Base-by-base conservation (phyloP, 1,284 basidiomycete species). In the Spongispora temasekensis region DNA sequence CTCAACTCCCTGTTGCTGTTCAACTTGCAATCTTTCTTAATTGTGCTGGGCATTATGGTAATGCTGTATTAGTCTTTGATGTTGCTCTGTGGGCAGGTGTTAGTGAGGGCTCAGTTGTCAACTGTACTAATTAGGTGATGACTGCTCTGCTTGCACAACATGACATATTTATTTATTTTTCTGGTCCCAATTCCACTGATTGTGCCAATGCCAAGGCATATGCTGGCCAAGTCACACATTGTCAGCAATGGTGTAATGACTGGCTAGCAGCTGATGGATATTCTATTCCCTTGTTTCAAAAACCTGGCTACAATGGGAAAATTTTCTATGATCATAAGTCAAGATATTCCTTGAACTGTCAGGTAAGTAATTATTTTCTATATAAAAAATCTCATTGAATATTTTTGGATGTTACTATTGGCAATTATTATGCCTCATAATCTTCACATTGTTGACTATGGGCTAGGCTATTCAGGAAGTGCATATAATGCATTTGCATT, bases 401-500 rank as follows among this genome's bases (percentile, higher is more conserved):
- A 42, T 37, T 42, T 21, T 53, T 57, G 5, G 56, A 67, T 30
- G 42, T 65, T 2, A 25, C 35, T 0, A 67, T 68, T 48, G 55
- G 63, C 6, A 59, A 66, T 35, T 68, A 40, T 40, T 9, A n/a
- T 19, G 10, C 5, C n/a, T n/a, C n/a, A n/a, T n/a, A n/a, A n/a
- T n/a, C n/a, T n/a, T n/a, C n/a, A n/a, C n/a, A n/a, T n/a, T n/a
- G n/a, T n/a, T n/a, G n/a, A n/a, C n/a, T n/a, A n/a, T n/a, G n/a
- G n/a, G n/a, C n/a, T n/a, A n/a, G 37, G 37, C 37, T 19, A 40
- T 40, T 19, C 37, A 12, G 63, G 65, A 0, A 68, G 67, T 56
- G 25, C 32, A 13, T 61, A 66, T 61, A 65, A 66, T 21, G 15
- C 61, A 28, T 58, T 58, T 55, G 67, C 61, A 23, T 69, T 65